These are phyloP conservation scores for Kuraishia cidri DNA, from an alignment of 805 yeast species.

Conservation along the genomic window DNA sequence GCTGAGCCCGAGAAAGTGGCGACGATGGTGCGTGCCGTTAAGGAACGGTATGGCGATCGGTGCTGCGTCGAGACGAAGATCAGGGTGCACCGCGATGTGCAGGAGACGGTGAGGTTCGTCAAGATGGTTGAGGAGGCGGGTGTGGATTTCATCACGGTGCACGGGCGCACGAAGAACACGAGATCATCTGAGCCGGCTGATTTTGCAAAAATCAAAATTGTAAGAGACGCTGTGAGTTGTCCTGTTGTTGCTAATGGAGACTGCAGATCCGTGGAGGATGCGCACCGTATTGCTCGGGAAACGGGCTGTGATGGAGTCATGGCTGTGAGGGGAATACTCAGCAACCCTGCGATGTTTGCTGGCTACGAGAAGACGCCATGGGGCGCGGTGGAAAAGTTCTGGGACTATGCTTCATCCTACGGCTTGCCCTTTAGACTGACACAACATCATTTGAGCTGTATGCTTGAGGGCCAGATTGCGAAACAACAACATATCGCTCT, in stretches of 20 bases:
- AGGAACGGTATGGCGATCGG: slow-evolving; percentile 57
- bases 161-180: slow-evolving; percentile 82
- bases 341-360: slow-evolving; percentile 83
- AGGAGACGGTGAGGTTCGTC: slow-evolving; percentile 69
- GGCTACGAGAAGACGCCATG: slow-evolving; percentile 76
- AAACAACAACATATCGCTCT: slow-evolving; percentile 45
- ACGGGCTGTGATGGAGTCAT: slow-evolving; percentile 90
- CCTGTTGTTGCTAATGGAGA: slow-evolving; percentile 99
- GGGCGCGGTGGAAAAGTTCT: slow-evolving; percentile 79
- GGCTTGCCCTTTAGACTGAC: slow-evolving; percentile 80
- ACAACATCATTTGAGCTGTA: slow-evolving; percentile 84
- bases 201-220: slow-evolving; percentile 66
- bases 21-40: slow-evolving; percentile 77
- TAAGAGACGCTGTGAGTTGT: slow-evolving; percentile 46
- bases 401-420: slow-evolving; percentile 69
- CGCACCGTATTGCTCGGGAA: slow-evolving; percentile 43
- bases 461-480: slow-evolving; percentile 54
- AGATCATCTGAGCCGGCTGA: slow-evolving; percentile 80
- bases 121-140: slow-evolving; percentile 74
- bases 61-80: slow-evolving; percentile 89
- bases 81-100: slow-evolving; percentile 70
- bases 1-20: slow-evolving; percentile 72
- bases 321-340: slow-evolving; percentile 86
- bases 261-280: slow-evolving; percentile 63
- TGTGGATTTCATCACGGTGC: slow-evolving; percentile 89